These are phyloP conservation scores for Claviceps digitariae DNA, from an alignment of 2,329 filamentous ascomycete species.

Conservation along the genomic window DNA sequence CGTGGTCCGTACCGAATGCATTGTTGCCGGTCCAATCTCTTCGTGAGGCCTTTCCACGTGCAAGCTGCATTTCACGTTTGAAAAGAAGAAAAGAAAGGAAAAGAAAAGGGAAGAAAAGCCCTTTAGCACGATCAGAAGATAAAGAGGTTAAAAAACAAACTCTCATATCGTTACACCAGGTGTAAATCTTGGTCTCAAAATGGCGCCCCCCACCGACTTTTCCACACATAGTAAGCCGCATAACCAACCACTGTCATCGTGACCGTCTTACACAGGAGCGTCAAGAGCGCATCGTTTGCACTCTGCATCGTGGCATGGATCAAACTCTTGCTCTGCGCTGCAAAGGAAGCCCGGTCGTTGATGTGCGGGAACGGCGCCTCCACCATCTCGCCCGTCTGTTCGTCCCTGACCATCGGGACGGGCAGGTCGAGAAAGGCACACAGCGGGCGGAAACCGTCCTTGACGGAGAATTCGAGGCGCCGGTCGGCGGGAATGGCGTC, in stretches of 20 bases:
- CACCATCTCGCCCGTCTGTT: slow-evolving; percentile 16
- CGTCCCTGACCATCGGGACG: slow-evolving; percentile 20
- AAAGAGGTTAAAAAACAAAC: too few relatives aligned
- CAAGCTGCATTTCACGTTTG: too few relatives aligned
- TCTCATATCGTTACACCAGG: too few relatives aligned
- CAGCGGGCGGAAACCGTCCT: slow-evolving; percentile 28
- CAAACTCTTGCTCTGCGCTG: background rate
- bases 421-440: slow-evolving; percentile 25
- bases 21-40: too few relatives aligned
- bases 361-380: slow-evolving; percentile 20
- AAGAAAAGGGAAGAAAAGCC: too few relatives aligned
- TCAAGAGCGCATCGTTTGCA: slow-evolving; percentile 14
- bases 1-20: too few relatives aligned
- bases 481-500: slow-evolving; percentile 19
- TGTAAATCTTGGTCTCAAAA: too few relatives aligned
- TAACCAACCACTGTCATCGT: slow-evolving; percentile 15
- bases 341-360: slow-evolving; percentile 18
- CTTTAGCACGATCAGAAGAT: too few relatives aligned
- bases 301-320: slow-evolving; percentile 1
- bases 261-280: slow-evolving; percentile 12
- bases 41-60: too few relatives aligned
- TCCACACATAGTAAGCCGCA: slow-evolving; percentile 17
- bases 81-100: too few relatives aligned
- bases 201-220: slow-evolving; percentile 15
- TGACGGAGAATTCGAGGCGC: slow-evolving; percentile 24